A percentile compares a stretch with the other conserved stretches of the same genome.
Conservation (phyloP, 2,329 filamentous ascomycete genomes). For the Exophiala sp. region DNA sequence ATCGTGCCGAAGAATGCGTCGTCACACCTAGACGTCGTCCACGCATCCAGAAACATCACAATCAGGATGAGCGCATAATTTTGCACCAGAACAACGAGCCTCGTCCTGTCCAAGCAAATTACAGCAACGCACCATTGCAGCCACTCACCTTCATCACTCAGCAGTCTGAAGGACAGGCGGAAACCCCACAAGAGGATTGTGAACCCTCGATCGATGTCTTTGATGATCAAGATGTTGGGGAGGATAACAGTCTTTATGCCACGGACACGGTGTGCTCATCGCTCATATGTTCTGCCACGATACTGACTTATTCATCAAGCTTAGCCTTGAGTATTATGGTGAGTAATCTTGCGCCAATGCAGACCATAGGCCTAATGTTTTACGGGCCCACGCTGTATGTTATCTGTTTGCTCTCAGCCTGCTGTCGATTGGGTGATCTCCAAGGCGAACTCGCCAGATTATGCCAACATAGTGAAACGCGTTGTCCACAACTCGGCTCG, state of each 20-base stretch:
- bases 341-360: neutral
- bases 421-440: constrained; percentile 7
- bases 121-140: neutral
- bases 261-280: constrained; percentile 3
- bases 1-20: constrained; percentile 7
- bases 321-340: constrained; percentile 12
- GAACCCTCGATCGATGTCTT: neutral
- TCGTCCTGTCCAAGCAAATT: neutral
- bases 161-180: neutral
- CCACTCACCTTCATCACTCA: neutral
- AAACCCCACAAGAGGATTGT: neutral
- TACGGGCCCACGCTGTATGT: constrained; percentile 9
- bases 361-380: neutral
- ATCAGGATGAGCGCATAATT: neutral
- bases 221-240: neutral
- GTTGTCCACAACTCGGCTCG: constrained; percentile 1
- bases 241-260: constrained; percentile 8
- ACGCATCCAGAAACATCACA: neutral
- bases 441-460: constrained; percentile 6
- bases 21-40: neutral
- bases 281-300: neutral
- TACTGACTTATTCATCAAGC: neutral
- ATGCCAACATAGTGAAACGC: neutral
- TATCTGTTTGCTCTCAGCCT: constrained; percentile 12
- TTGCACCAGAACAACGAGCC: neutral